Evolutionary conservation across 2,329 filamentous ascomycete species (phyloP).

Genomic region (Xylaria sp.): DNA sequence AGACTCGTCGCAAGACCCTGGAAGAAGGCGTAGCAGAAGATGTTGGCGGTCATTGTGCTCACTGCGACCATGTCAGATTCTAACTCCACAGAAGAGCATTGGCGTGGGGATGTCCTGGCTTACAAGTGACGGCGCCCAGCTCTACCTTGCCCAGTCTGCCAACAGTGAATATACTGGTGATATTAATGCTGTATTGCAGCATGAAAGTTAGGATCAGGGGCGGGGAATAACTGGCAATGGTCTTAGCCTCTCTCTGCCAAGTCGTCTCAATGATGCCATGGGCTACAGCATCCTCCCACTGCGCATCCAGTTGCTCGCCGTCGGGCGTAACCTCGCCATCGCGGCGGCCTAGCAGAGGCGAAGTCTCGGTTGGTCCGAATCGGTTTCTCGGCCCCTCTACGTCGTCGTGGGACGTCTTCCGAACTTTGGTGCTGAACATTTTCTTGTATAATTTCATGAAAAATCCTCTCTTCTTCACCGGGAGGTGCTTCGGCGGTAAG

Average conservation of each 20-base stretch:
- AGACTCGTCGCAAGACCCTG: conserved; percentile 84
- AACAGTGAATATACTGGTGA: conserved; percentile 73
- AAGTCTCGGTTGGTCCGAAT: conserved; percentile 39
- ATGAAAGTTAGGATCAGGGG: conserved; percentile 70
- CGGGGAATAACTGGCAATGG: conserved; percentile 64
- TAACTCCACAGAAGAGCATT: neutral
- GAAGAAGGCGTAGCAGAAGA: conserved; percentile 70
- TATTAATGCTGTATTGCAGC: conserved; percentile 79
- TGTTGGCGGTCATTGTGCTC: conserved; percentile 73
- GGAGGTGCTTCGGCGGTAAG: conserved; percentile 54
- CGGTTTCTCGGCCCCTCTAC: conserved; percentile 28
- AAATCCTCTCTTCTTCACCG: conserved; percentile 33
- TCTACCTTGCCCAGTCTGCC: conserved; percentile 68
- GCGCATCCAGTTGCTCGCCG: conserved; percentile 58
- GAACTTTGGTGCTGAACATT: conserved; percentile 54
- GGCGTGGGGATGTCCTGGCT: conserved; percentile 17
- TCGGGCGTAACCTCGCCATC: conserved; percentile 41
- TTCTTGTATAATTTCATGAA: conserved; percentile 37
- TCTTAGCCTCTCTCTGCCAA: conserved; percentile 85
- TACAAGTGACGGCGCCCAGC: conserved; percentile 57
- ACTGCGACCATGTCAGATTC: conserved; percentile 34
- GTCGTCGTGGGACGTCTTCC: conserved; percentile 36
- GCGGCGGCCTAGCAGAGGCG: conserved; percentile 39
- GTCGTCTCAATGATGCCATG: conserved; percentile 80
- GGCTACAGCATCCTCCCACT: conserved; percentile 81